Conservation (phyloP, 106 monocot species). For the Cymbidium sinense region DNA sequence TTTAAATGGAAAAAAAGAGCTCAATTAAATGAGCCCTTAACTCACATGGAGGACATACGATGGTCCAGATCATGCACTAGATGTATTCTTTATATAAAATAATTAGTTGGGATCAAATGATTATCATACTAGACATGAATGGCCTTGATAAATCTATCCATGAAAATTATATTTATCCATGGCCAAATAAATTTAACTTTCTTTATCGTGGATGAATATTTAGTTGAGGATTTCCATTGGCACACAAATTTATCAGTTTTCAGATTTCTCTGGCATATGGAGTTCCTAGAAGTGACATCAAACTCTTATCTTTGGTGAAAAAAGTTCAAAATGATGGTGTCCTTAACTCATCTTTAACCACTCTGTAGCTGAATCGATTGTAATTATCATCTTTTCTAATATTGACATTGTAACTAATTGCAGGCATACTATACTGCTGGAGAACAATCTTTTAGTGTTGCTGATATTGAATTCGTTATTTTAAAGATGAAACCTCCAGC, state of each 20-base stretch:
- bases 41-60: too few relatives aligned
- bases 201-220: too few relatives aligned
- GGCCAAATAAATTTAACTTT: background rate
- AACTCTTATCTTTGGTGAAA: constrained; percentile 79
- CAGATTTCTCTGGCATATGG: constrained; percentile 95
- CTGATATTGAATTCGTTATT: constrained; percentile 72
- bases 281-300: constrained; percentile 65
- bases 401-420: background rate
- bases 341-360: background rate
- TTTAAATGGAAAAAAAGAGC: too few relatives aligned
- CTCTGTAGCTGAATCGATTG: constrained; percentile 3
- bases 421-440: constrained; percentile 82
- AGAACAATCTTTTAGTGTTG: constrained; percentile 62
- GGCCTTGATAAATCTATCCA: background rate
- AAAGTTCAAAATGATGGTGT: constrained; percentile 35
- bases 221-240: too few relatives aligned
- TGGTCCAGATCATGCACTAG: too few relatives aligned
- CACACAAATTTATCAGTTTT: too few relatives aligned
- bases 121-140: background rate
- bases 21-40: too few relatives aligned
- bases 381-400: background rate
- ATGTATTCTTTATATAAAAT: background rate
- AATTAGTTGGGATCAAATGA: too few relatives aligned
- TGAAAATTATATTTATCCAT: background rate
- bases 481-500: constrained; percentile 74